These are phyloP conservation scores for Calonectria montana DNA, from an alignment of 2,329 filamentous ascomycete genomes.

Conservation along the genomic window DNA sequence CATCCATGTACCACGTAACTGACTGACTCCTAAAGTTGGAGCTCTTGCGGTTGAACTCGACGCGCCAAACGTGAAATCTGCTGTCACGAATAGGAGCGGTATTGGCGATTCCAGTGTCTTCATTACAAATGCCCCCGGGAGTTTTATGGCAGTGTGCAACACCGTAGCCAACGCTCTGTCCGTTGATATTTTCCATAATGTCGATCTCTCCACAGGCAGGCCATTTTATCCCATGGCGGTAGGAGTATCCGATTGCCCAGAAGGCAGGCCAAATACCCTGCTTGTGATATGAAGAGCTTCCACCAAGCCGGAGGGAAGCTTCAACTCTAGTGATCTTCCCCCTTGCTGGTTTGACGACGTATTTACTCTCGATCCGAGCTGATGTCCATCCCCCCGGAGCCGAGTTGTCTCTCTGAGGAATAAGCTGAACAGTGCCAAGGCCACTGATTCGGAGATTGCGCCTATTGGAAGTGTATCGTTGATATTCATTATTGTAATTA, in stretches of 20 bases:
- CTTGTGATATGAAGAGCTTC: slow-evolving; percentile 53
- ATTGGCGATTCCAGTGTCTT: slow-evolving; percentile 56
- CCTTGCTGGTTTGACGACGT: slow-evolving; percentile 56
- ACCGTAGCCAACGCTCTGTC: slow-evolving; percentile 57
- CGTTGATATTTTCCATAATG: slow-evolving; percentile 68
- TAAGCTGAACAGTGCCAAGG: slow-evolving; percentile 61
- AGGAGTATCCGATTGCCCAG: slow-evolving; percentile 65
- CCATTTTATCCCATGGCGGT: slow-evolving; percentile 61
- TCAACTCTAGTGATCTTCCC: slow-evolving; percentile 61
- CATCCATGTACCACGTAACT: slow-evolving; percentile 64
- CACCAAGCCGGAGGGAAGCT: slow-evolving; percentile 59
- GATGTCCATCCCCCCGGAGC: slow-evolving; percentile 62
- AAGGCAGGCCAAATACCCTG: slow-evolving; percentile 70
- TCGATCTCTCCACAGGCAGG: slow-evolving; percentile 67
- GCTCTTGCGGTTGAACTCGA: slow-evolving; percentile 61
- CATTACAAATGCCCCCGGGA: slow-evolving; percentile 62
- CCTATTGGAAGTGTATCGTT: slow-evolving; percentile 60
- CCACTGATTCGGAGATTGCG: slow-evolving; percentile 64
- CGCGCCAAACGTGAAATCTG: slow-evolving; percentile 61
- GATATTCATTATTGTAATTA: slow-evolving; percentile 63
- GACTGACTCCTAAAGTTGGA: slow-evolving; percentile 59
- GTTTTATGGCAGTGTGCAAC: slow-evolving; percentile 63
- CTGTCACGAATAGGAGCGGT: slow-evolving; percentile 51
- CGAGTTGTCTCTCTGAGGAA: slow-evolving; percentile 56
- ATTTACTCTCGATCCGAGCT: slow-evolving; percentile 63